Evolutionary conservation across 805 yeast genomes (phyloP).

Genomic region (Cyberlindnera galapagoensis): DNA sequence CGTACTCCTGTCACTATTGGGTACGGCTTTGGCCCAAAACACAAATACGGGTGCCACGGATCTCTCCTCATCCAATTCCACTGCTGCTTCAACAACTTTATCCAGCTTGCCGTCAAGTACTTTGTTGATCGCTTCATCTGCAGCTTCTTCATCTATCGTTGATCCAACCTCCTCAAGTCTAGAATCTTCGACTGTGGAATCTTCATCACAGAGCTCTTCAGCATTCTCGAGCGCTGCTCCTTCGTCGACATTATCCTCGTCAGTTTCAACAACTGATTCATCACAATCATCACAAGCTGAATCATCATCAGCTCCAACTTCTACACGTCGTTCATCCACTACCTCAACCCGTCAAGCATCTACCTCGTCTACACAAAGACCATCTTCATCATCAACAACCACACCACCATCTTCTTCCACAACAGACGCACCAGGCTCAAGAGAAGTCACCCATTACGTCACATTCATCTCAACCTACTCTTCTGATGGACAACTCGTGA

Average conservation of each 20-base stretch:
- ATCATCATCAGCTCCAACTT: constrained; percentile 5
- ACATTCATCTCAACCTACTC: constrained; percentile 13
- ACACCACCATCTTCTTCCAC: constrained; percentile 9
- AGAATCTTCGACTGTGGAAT: too few relatives aligned
- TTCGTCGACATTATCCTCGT: constrained; percentile 5
- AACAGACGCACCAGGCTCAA: constrained; percentile 5
- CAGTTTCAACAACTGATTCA: constrained; percentile 1
- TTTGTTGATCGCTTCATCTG: neutral
- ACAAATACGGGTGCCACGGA: too few relatives aligned
- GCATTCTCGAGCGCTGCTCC: neutral
- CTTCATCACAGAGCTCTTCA: constrained; percentile 1
- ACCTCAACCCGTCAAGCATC: constrained; percentile 7
- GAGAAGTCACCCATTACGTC: constrained; percentile 12
- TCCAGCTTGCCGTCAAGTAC: too few relatives aligned
- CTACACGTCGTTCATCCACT: constrained; percentile 8
- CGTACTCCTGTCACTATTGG: too few relatives aligned
- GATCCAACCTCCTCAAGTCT: neutral
- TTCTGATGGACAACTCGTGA: constrained; percentile 10
- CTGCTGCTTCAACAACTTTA: neutral
- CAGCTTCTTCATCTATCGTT: constrained; percentile 3
- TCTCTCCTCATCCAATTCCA: too few relatives aligned
- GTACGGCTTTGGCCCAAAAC: too few relatives aligned
- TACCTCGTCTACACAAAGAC: constrained; percentile 7
- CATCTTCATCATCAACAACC: constrained; percentile 7
- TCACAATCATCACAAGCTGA: constrained; percentile 5